These are phyloP conservation scores for Scleromitrula shiraiana DNA, from an alignment of 2,329 filamentous ascomycete species.

Conservation along the genomic window DNA sequence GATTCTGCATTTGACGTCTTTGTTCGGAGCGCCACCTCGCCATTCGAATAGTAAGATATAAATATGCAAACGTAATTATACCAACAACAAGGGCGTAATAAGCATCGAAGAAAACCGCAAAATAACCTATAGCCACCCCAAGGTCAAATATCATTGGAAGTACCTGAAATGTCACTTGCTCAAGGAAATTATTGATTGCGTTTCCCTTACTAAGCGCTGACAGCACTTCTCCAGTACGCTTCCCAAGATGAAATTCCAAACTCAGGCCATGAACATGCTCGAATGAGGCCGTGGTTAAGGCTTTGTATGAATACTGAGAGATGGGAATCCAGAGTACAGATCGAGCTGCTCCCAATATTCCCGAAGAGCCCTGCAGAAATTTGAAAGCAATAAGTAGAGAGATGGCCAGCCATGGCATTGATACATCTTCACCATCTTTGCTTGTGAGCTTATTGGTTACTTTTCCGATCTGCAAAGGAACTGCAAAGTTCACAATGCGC, in stretches of 20 bases:
- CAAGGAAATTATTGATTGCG: slow-evolving; percentile 92
- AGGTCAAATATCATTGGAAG: slow-evolving; percentile 92
- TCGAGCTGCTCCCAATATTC: slow-evolving; percentile 73
- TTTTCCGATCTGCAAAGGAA: slow-evolving; percentile 70
- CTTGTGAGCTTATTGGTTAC: slow-evolving; percentile 68
- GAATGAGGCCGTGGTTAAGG: slow-evolving; percentile 88
- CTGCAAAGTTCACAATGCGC: slow-evolving; percentile 75
- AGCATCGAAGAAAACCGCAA: slow-evolving; percentile 70
- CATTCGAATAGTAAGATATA: slow-evolving; percentile 94
- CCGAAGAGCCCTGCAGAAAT: slow-evolving; percentile 80
- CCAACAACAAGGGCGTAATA: slow-evolving; percentile 86
- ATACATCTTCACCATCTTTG: slow-evolving; percentile 38
- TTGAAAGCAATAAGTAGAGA: slow-evolving; percentile 70
- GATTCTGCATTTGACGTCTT: slow-evolving; percentile 88
- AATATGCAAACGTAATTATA: slow-evolving; percentile 89
- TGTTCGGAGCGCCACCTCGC: slow-evolving; percentile 88
- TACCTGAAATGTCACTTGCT: slow-evolving; percentile 93
- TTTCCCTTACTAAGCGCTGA: slow-evolving; percentile 94
- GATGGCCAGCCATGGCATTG: slow-evolving; percentile 65
- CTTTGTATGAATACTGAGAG: slow-evolving; percentile 92
- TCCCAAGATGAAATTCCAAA: slow-evolving; percentile 92
- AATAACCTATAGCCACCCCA: slow-evolving; percentile 74
- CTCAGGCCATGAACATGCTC: slow-evolving; percentile 95
- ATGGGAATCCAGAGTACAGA: slow-evolving; percentile 93
- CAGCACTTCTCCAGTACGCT: slow-evolving; percentile 91